Conservation (phyloP, 768 basidiomycete species). For the Agrocybe chaxingu region DNA sequence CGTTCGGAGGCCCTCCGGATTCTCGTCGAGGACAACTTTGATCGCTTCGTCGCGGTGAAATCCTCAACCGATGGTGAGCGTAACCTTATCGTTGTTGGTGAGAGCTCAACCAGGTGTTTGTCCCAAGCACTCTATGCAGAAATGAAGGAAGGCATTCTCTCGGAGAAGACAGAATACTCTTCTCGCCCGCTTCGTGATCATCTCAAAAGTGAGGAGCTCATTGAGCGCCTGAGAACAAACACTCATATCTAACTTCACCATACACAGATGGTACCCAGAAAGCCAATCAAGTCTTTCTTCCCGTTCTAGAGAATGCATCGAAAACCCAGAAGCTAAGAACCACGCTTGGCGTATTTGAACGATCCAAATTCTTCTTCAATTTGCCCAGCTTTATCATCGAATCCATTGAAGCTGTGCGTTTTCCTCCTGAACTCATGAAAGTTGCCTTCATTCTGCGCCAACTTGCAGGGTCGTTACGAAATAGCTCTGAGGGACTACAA, state of each 20-base stretch:
- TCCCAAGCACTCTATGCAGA: constrained; percentile 77
- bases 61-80: constrained; percentile 87
- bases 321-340: constrained; percentile 92
- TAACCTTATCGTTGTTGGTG: constrained; percentile 1
- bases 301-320: constrained; percentile 91
- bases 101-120: constrained; percentile 6
- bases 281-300: constrained; percentile 94
- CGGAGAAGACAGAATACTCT: constrained; percentile 74
- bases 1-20: constrained; percentile 93
- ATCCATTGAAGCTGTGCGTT: constrained; percentile 79
- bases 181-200: constrained; percentile 80
- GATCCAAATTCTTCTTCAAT: constrained; percentile 98
- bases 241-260: background rate
- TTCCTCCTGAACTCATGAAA: background rate
- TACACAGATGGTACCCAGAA: constrained; percentile 80
- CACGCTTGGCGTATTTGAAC: constrained; percentile 92
- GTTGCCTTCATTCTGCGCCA: constrained; percentile 1
- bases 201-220: constrained; percentile 65
- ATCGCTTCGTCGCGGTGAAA: constrained; percentile 96
- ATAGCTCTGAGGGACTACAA: constrained; percentile 94
- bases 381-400: constrained; percentile 90
- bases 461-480: constrained; percentile 82
- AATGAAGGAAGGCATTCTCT: constrained; percentile 88
- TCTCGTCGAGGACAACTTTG: constrained; percentile 97
- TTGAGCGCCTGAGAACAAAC: constrained; percentile 1